Base-by-base conservation (phyloP, 495 filamentous ascomycete genomes). In the Neurospora sp. region DNA sequence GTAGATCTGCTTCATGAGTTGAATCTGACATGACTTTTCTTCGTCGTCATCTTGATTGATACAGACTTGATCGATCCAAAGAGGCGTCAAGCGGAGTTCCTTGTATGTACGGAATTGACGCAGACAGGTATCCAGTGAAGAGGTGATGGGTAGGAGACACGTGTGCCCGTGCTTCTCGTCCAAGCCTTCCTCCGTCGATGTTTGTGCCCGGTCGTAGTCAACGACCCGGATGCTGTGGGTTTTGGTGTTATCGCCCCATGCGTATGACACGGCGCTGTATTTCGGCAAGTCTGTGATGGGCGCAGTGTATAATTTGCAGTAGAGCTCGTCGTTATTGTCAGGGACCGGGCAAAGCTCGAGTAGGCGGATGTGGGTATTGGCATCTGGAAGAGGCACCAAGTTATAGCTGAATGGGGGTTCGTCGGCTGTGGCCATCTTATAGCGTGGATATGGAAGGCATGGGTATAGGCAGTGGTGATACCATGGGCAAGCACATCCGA, bases 1-100 rank as follows among this genome's bases (percentile, higher is more conserved):
- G 70, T 80, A 81, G 14, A 81, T 46, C 70, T 79, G 70, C 10
- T 74, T 74, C 79, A 81, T 81, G 10, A 76, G 39, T 18, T 77
- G 69, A 11, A 81, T 74, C 70, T 79, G 76, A 9, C 48, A 54
- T 10, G 72, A 72, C 71, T 79, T 81, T 40, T 81, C 79, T 5
- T 62, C 69, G 35, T 72, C 66, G 20, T 76, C 75, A 2, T 44
- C 69, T 70, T 80, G 78, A 18, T 81, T 71, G 23, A 80, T 81
- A 44, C 79, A 78, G 27, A 77, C 20, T 10, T 75, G 74, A 62
- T 80, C 78, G 9, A 78, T 72, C 79, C 79, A 79, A 10, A 77
- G 59, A 16, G 62, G 70, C 11, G 62, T 37, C 5, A 74, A 18
- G 27, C 54, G 54, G 12, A 62, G 54, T 62, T 62, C 12, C 27